Evolutionary conservation across 1,284 basidiomycete species (phyloP).

Genomic region (Boletellus dicymbophilus): DNA sequence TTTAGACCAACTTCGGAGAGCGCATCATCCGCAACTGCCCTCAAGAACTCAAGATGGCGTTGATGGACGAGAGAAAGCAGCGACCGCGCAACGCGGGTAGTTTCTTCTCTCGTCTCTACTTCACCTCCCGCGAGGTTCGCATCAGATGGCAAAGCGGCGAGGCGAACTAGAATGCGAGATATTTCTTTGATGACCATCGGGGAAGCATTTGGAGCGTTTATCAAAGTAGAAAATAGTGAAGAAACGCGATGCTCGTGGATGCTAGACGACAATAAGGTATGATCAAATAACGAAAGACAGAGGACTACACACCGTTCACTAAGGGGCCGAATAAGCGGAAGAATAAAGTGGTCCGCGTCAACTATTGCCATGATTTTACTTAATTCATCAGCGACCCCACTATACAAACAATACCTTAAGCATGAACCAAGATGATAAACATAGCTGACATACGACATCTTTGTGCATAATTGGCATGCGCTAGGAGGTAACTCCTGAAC

Average conservation of each 20-base stretch:
- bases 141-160: conserved; percentile 15
- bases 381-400: conserved; percentile 52
- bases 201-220: conserved; percentile 43
- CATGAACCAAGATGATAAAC: not conserved
- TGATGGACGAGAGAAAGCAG: conserved; percentile 50
- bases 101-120: conserved; percentile 16
- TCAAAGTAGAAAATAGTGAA: conserved; percentile 44
- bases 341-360: conserved; percentile 61
- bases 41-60: conserved; percentile 52
- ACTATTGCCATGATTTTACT: conserved; percentile 43
- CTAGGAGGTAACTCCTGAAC: conserved; percentile 16
- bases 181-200: conserved; percentile 38
- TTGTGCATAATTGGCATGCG: conserved; percentile 16
- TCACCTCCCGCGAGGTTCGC: conserved; percentile 7
- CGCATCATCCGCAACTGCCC: conserved; percentile 39
- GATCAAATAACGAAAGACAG: not conserved
- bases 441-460: conserved; percentile 30
- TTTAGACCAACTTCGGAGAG: conserved; percentile 33
- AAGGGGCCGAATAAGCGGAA: conserved; percentile 51
- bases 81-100: conserved; percentile 20
- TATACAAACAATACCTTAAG: conserved; percentile 27
- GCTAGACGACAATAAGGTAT: conserved; percentile 34
- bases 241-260: conserved; percentile 42
- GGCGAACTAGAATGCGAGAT: conserved; percentile 37
- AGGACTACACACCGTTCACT: conserved; percentile 41